Evolutionary conservation across 2,329 filamentous ascomycete genomes (phyloP), one percentile per base, ranked within the genome.

Genomic region (Diaporthe vexans): DNA sequence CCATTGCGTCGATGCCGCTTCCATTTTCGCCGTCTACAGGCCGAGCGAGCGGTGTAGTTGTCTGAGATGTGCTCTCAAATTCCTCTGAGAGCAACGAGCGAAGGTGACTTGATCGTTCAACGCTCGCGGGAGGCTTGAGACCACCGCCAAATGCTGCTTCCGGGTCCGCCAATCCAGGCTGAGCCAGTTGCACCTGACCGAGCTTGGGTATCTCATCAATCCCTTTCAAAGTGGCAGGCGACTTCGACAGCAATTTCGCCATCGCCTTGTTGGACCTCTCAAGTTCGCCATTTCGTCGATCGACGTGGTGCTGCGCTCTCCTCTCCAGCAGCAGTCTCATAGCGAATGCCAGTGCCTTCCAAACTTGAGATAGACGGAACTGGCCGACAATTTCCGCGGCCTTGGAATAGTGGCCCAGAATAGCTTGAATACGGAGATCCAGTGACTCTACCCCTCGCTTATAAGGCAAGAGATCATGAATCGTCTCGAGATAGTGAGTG

Each of bases 281-380:
- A 78, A 85, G 82, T 58, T 83, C 81, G 19, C 83, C 82, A 46
- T 88, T 81, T 1, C 90, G 85, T 29, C 81, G 78, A 69, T 91
- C 85, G 0, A 90, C 83, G 77, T 93, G 91, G 75, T 89, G 90
- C 57, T 89, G 86, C 1, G 88, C 90, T 37, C 91, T 85, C 40
- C 87, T 85, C 21, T 83, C 83, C 1, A 93, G 83, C 0, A 93
- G 83, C 17, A 91, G 80, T 26, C 84, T 82, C 77, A 91, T 87
- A 13, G 88, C 88, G 78, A 89, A 91, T 0, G 88, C 87, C 26
- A 93, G 79, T 17, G 92, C 85, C 40, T 90, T 87, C 91, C 91
- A 93, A 1, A 90, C 91, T 79, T 93, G 91, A 7, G 91, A 89
- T 0, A 93, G 84, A 1, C 91, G 86, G 78, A 89, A 92, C 63